A percentile compares a stretch with the other conserved stretches of the same genome.
Conservation (phyloP, 2,329 filamentous ascomycete species). For the Sporothrix inflata region DNA sequence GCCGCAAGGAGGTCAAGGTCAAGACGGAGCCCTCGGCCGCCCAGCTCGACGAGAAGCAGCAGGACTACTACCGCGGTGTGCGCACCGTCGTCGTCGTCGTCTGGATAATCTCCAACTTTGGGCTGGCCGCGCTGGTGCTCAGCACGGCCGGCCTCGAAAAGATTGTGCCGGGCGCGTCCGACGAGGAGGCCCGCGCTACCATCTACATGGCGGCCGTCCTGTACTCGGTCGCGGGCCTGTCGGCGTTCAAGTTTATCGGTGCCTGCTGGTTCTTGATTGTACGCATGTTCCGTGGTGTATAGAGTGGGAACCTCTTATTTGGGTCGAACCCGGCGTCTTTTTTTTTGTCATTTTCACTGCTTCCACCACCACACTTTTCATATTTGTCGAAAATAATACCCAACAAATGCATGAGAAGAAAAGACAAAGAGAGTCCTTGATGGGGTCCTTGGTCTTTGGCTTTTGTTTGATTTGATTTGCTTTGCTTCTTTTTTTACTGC, state of each 20-base stretch:
- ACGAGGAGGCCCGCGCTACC: slow-evolving; percentile 62
- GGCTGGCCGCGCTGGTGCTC: slow-evolving; percentile 81
- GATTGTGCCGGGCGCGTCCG: slow-evolving; percentile 54
- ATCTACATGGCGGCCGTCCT: slow-evolving; percentile 87
- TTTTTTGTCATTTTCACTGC: slow-evolving; percentile 10
- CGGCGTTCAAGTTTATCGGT: slow-evolving; percentile 83
- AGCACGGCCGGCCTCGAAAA: slow-evolving; percentile 81
- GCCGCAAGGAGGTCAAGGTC: slow-evolving; percentile 72
- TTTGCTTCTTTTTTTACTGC: background rate
- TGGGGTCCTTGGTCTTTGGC: slow-evolving; percentile 5
- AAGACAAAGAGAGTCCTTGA: slow-evolving; percentile 1
- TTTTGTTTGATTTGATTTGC: slow-evolving; percentile 5
- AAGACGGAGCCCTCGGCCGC: slow-evolving; percentile 61
- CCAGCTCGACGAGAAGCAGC: slow-evolving; percentile 76
- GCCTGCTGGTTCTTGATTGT: slow-evolving; percentile 92
- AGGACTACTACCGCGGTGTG: slow-evolving; percentile 98
- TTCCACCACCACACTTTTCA: slow-evolving; percentile 15
- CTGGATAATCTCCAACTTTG: slow-evolving; percentile 98
- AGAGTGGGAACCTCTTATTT: background rate
- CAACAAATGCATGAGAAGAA: slow-evolving; percentile 28
- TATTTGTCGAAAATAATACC: slow-evolving; percentile 29
- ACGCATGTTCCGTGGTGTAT: slow-evolving; percentile 77
- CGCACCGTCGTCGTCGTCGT: slow-evolving; percentile 86
- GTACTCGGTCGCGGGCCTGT: slow-evolving; percentile 85
- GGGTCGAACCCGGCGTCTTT: background rate